A percentile compares a stretch with the other conserved stretches of the same genome.
Evolutionary conservation across 176 grass and related monocot genomes (phyloP).

Genomic region (Paspalum vaginatum): DNA sequence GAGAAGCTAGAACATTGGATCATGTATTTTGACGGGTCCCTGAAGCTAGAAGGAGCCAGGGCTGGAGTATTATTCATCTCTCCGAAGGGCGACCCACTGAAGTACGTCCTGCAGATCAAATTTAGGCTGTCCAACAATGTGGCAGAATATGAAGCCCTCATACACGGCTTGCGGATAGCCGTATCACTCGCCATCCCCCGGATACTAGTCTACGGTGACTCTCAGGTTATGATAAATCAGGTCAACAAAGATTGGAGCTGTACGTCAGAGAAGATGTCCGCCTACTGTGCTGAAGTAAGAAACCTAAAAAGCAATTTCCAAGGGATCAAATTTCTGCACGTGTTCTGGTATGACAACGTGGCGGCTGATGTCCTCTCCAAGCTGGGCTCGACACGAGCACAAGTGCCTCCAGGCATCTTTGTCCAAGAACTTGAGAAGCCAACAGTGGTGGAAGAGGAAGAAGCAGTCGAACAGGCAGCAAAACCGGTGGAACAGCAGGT

Average conservation of each 20-base stretch:
- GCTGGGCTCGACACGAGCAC: too few species aligned
- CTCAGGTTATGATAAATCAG: neutral
- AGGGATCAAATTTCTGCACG: too few species aligned
- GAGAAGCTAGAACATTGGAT: neutral
- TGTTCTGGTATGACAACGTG: too few species aligned
- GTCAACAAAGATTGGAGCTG: neutral
- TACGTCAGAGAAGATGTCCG: too few species aligned
- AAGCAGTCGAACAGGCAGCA: too few species aligned
- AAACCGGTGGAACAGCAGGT: too few species aligned
- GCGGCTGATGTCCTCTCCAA: too few species aligned
- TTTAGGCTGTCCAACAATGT: neutral
- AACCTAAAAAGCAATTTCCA: too few species aligned
- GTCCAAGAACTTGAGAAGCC: too few species aligned
- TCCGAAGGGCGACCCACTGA: neutral
- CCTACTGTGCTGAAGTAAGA: too few species aligned
- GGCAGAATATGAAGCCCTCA: neutral
- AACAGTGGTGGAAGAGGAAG: too few species aligned
- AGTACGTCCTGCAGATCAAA: neutral
- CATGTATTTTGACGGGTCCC: neutral
- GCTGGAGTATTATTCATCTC: neutral
- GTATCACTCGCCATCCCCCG: neutral
- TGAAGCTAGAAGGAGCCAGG: neutral
- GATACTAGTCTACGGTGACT: neutral
- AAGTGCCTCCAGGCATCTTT: too few species aligned
- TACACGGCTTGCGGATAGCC: neutral